Evolutionary conservation across 306 rosid species (phyloP).

Genomic region (Acacia confusa): DNA sequence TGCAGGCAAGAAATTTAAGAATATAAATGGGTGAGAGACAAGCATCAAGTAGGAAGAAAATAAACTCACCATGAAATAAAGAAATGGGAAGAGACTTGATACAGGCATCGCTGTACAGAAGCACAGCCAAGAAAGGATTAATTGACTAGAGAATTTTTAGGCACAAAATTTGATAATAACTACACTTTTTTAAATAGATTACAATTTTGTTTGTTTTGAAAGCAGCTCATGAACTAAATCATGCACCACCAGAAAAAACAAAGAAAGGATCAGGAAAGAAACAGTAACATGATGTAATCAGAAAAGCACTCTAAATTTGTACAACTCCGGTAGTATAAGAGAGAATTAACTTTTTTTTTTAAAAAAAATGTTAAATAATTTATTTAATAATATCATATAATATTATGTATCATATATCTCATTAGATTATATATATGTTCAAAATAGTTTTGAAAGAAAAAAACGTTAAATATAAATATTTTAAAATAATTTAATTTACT

Average conservation of each 20-base stretch:
- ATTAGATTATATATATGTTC: too few species aligned
- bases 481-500: too few species aligned
- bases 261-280: too few species aligned
- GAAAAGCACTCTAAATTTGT: not conserved
- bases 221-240: not conserved
- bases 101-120: not conserved
- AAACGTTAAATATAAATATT: too few species aligned
- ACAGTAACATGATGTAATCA: not conserved
- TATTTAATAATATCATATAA: too few species aligned
- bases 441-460: too few species aligned
- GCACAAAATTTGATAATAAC: not conserved
- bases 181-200: not conserved
- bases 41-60: not conserved
- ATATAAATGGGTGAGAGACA: too few species aligned
- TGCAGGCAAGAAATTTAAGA: not conserved
- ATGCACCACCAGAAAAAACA: not conserved
- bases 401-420: too few species aligned
- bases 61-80: not conserved
- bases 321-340: accelerated
- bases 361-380: too few species aligned
- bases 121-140: not conserved
- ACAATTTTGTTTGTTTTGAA: not conserved
- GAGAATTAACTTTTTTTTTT: too few species aligned
- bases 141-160: not conserved
- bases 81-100: not conserved